Base-by-base conservation (phyloP, 2,329 filamentous ascomycete genomes). In the Nothopassalora personata region DNA sequence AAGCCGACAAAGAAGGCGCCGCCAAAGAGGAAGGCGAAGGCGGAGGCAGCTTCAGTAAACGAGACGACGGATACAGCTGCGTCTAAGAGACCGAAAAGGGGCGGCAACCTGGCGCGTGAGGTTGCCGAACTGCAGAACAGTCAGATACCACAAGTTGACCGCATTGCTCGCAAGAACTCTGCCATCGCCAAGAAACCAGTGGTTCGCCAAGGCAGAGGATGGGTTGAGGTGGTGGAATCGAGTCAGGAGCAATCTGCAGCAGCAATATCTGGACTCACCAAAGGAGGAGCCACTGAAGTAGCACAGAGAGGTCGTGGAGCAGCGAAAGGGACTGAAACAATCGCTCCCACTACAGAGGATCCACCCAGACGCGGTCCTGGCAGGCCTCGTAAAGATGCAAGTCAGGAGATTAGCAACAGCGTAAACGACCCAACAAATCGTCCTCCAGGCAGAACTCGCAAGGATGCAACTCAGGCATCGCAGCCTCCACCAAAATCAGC, bases 161-260 rank as follows among this genome's bases (percentile, higher is more conserved):
- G 46, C 49, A 27, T 43, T 31, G 49, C 15, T 11, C 19, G 53
- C 45, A 15, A 31, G n/a, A 39, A 53, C 15, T 49, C n/a, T n/a
- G 15, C 33, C 43, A 45, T 48, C n/a, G 33, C 48, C 5, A 52
- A 63, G 28, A 60, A 60, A 57, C 63, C 50, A 5, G 54, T 64
- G 11, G 36, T 62, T 4, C 61, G 63, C 6, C 28, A 45, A 11
- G 67, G 66, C 1, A 57, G 56, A 54, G 64, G 67, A n/a, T 64
- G 63, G 66, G 47, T 64, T 7, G 62, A 66, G 34, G 48, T 64
- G 10, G 60, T 30, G 52, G 34, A 31, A 39, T 51, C n/a, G 33
- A 53, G 7, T 19, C 33, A 56, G 53, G n/a, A 33, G n/a, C 5
- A 28, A 13, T 13, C 28, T 11, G 19, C 34, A 30, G 52, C 52